These are phyloP conservation scores for Gastrolobium villosum DNA, from an alignment of 306 rosid species.

Conservation along the genomic window DNA sequence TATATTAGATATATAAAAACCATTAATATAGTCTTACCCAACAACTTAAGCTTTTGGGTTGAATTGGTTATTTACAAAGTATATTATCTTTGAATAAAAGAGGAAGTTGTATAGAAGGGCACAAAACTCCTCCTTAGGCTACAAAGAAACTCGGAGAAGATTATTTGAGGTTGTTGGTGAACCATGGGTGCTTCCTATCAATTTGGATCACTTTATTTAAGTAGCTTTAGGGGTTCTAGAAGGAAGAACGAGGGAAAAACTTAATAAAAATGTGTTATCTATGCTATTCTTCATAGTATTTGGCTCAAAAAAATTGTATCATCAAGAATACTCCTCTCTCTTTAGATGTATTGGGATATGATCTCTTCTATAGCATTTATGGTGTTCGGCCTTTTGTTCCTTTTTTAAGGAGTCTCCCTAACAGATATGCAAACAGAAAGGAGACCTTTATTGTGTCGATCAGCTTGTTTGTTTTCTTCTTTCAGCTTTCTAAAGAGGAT, in stretches of 20 bases:
- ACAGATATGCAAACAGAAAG: conserved; percentile 10
- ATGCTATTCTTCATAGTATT: conserved; percentile 20
- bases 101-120: background rate
- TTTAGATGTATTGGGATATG: background rate
- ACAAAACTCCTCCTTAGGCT: conserved; percentile 22
- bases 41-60: too few species aligned
- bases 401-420: background rate
- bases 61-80: too few species aligned
- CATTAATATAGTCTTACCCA: too few species aligned
- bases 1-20: too few species aligned
- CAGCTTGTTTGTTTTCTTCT: conserved; percentile 28
- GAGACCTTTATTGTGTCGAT: background rate
- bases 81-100: background rate
- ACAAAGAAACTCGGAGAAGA: conserved; percentile 2
- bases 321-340: background rate
- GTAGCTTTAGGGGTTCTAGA: background rate
- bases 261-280: background rate
- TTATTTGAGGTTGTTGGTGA: background rate
- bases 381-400: background rate
- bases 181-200: background rate
- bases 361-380: background rate
- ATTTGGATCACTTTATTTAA: conserved; percentile 10
- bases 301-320: background rate
- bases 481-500: conserved; percentile 14
- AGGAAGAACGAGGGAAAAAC: conserved; percentile 6